Evolutionary conservation across 2,329 filamentous ascomycete genomes (phyloP).

Genomic region (Chaetoscypha palmicola): DNA sequence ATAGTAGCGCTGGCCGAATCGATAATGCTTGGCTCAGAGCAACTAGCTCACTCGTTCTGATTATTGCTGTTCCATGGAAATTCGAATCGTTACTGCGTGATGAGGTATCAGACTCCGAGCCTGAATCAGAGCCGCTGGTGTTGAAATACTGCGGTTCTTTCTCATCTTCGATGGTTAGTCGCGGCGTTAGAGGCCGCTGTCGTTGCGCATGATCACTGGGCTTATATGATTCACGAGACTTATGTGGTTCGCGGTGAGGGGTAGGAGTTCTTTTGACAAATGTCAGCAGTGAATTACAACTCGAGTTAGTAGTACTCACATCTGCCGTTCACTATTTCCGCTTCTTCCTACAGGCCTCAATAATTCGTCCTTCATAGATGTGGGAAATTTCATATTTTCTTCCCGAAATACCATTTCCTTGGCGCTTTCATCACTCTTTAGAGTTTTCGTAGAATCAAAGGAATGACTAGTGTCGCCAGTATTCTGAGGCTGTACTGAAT

Average conservation of each 20-base stretch:
- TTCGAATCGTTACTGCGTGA: slow-evolving; percentile 8
- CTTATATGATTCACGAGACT: too few relatives aligned
- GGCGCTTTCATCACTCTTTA: slow-evolving; percentile 14
- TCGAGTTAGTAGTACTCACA: not conserved
- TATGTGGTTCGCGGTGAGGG: slow-evolving; percentile 1
- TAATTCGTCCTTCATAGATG: slow-evolving; percentile 26
- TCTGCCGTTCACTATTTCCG: not conserved
- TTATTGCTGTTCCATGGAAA: slow-evolving; percentile 16
- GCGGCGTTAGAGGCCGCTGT: slow-evolving; percentile 11
- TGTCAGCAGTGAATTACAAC: not conserved
- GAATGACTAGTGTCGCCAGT: slow-evolving; percentile 16
- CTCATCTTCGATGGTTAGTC: slow-evolving; percentile 13
- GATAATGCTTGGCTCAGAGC: slow-evolving; percentile 16
- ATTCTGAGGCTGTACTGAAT: slow-evolving; percentile 14
- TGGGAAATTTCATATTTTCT: slow-evolving; percentile 30
- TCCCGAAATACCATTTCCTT: slow-evolving; percentile 27
- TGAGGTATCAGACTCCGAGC: slow-evolving; percentile 14
- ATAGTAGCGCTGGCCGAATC: slow-evolving; percentile 13
- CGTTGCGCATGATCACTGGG: slow-evolving; percentile 1
- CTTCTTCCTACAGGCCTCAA: slow-evolving; percentile 18
- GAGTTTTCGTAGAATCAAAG: slow-evolving; percentile 19
- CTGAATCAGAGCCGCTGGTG: slow-evolving; percentile 16
- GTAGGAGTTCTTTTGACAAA: not conserved
- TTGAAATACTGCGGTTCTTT: slow-evolving; percentile 17
- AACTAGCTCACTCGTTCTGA: slow-evolving; percentile 22